phyloP scores from a whole-genome alignment of 164 flowering plant genomes.

The Houttuynia cordata region DNA sequence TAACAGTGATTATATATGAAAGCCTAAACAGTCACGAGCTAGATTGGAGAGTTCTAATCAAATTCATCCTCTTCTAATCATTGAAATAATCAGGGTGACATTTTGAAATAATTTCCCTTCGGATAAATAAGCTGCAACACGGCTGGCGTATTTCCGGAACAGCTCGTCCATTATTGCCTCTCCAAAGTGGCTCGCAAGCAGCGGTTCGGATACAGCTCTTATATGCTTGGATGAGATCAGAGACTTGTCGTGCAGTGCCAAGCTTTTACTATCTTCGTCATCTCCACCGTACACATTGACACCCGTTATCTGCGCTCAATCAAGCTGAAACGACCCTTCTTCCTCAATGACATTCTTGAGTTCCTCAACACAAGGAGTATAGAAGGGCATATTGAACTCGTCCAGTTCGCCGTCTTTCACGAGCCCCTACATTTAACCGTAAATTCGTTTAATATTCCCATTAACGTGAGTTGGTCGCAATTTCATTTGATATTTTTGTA shows the following conservation, averaged over 20 bases:
- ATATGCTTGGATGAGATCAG: conserved; percentile 15
- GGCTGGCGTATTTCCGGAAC: conserved; percentile 36
- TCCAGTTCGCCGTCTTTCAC: conserved; percentile 36
- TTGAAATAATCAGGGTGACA: neutral
- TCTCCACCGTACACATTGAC: conserved; percentile 18
- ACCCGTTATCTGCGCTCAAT: conserved; percentile 16
- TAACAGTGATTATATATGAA: too few relatives aligned
- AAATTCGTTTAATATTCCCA: too few relatives aligned
- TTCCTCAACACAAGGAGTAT: conserved; percentile 37
- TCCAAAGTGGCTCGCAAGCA: conserved; percentile 58
- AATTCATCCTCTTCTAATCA: neutral
- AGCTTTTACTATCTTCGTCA: neutral
- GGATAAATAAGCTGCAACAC: conserved; percentile 46
- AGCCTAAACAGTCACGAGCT: too few relatives aligned
- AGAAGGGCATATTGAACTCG: conserved; percentile 41
- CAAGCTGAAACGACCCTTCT: conserved; percentile 52
- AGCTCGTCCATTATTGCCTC: conserved; percentile 42
- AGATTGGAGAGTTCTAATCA: too few relatives aligned
- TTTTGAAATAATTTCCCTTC: neutral
- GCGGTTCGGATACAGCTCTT: conserved; percentile 47
- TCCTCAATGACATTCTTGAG: conserved; percentile 18
- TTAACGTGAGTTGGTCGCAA: neutral
- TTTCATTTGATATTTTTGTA: conserved; percentile 6
- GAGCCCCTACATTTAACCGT: conserved; percentile 24
- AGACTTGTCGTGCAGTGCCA: neutral